phyloP scores from a whole-genome alignment of 1,284 basidiomycete genomes.

The Ustilago tritici region DNA sequence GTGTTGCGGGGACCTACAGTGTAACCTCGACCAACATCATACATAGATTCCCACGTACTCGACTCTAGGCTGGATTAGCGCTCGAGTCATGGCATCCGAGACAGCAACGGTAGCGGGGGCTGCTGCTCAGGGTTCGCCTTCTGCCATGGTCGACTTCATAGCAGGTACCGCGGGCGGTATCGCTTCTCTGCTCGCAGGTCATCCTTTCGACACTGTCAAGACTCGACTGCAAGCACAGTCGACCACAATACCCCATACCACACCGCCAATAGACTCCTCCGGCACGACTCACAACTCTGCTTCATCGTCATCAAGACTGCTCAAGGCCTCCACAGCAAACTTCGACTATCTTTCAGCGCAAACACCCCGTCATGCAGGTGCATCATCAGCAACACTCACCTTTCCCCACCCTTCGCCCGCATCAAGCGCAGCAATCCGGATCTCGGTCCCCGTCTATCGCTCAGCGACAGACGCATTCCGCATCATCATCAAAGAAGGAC shows the following conservation, averaged over 20 bases:
- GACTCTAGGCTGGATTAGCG: neutral
- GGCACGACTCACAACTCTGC: neutral
- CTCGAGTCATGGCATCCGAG: conserved; percentile 1
- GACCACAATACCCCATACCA: neutral
- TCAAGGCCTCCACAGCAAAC: conserved; percentile 1
- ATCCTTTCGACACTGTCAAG: conserved; percentile 67
- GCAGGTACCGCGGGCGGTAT: conserved; percentile 64
- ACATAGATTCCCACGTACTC: neutral
- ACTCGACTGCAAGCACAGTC: conserved; percentile 60
- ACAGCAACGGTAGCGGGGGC: neutral
- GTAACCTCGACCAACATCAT: neutral
- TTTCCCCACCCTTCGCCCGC: neutral
- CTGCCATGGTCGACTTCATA: conserved; percentile 63
- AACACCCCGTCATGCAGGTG: neutral
- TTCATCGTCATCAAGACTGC: neutral
- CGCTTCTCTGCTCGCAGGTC: conserved; percentile 57
- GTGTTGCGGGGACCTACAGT: neutral
- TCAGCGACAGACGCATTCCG: conserved; percentile 59
- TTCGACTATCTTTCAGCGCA: conserved; percentile 12
- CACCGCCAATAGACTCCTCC: conserved; percentile 12
- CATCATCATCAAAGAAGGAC: conserved; percentile 59
- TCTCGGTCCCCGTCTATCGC: conserved; percentile 37
- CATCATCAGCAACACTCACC: conserved; percentile 15
- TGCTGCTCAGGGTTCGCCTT: conserved; percentile 22
- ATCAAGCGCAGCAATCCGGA: neutral